Evolutionary conservation across 169 alveolate genomes (phyloP).

Genomic region (Pseudocohnilembus persalinus): DNA sequence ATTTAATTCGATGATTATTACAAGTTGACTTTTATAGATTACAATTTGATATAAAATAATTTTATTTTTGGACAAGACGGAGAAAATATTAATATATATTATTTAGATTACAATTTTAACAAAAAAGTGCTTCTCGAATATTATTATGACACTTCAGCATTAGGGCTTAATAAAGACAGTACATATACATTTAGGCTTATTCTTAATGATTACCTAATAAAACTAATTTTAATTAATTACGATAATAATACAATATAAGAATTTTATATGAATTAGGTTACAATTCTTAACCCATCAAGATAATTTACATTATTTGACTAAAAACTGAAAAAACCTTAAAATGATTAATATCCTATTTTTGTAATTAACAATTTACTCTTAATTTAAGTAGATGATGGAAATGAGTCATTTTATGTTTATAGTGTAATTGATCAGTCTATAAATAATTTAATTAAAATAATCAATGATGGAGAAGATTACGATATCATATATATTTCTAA

Average conservation of each 20-base stretch:
- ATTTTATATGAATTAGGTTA: not conserved
- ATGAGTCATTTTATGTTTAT: not conserved
- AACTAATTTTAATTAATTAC: too few relatives aligned
- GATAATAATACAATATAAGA: not conserved
- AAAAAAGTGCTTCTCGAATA: not conserved
- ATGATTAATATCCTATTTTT: too few relatives aligned
- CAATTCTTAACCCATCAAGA: not conserved
- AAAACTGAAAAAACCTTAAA: not conserved
- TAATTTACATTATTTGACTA: not conserved
- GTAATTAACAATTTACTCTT: not conserved
- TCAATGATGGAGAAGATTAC: not conserved
- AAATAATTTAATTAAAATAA: too few relatives aligned
- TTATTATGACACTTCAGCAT: not conserved
- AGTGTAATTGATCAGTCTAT: not conserved
- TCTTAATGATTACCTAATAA: too few relatives aligned
- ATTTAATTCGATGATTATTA: not conserved
- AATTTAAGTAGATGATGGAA: not conserved
- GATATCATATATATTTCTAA: not conserved
- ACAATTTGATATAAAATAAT: too few relatives aligned
- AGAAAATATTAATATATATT: not conserved
- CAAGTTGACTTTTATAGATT: not conserved
- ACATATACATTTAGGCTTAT: not conserved
- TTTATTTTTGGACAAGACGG: not conserved
- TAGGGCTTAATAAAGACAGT: not conserved
- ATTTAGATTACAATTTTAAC: not conserved